phyloP scores from a whole-genome alignment of 2,329 filamentous ascomycete species.

The Arthrinium puccinioides region DNA sequence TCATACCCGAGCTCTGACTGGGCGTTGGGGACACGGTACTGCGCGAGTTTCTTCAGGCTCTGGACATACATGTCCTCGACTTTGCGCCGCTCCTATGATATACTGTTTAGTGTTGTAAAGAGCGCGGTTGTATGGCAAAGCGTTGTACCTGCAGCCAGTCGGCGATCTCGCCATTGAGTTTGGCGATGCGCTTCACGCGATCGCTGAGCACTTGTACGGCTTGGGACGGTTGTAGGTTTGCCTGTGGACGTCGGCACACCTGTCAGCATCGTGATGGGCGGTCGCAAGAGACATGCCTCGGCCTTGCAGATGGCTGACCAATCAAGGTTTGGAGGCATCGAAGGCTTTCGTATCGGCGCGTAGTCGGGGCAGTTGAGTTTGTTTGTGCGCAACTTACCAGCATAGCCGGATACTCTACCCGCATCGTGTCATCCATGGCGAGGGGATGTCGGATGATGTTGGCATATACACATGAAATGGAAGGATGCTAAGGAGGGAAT shows the following conservation, averaged over 20 bases:
- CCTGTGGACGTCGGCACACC: conserved; percentile 40
- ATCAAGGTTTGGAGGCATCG: not conserved
- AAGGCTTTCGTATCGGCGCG: not conserved
- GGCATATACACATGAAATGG: conserved; percentile 1
- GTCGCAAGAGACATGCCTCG: no score
- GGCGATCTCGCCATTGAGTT: conserved; percentile 83
- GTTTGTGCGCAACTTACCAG: conserved; percentile 66
- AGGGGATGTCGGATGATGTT: no score
- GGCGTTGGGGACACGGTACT: conserved; percentile 66
- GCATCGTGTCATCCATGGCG: conserved; percentile 67
- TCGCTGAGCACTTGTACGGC: conserved; percentile 79
- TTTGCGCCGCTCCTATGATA: conserved; percentile 73
- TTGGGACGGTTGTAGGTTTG: conserved; percentile 71
- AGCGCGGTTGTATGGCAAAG: not conserved
- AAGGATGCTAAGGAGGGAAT: not conserved
- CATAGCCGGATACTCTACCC: conserved; percentile 88
- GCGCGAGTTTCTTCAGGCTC: conserved; percentile 72
- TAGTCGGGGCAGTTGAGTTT: not conserved
- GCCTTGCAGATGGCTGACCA: not conserved
- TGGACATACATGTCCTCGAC: conserved; percentile 86
- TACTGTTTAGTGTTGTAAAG: conserved; percentile 10
- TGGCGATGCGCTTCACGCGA: conserved; percentile 78
- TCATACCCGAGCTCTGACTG: conserved; percentile 80
- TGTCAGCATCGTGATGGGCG: not conserved
- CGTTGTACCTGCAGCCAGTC: conserved; percentile 86